Conservation (phyloP, 768 basidiomycete species). For the Calocera viscosa region DNA sequence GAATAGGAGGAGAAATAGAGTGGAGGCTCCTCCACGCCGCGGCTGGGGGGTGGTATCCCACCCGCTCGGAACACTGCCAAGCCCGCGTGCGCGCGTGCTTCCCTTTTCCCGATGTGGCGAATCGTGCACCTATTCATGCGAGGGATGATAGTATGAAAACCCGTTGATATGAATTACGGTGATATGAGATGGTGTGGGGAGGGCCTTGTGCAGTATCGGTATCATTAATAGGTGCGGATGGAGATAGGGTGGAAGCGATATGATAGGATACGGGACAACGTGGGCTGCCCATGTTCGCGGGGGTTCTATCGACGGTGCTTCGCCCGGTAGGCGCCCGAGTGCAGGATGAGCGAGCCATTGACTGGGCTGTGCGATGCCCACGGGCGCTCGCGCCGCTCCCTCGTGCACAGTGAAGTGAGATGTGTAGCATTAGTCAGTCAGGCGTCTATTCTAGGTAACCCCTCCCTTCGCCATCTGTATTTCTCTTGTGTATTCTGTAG, state of each 20-base stretch:
- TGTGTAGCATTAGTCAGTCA: background rate
- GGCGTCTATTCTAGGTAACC: background rate
- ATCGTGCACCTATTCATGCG: no score
- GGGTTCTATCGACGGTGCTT: background rate
- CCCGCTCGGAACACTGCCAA: no score
- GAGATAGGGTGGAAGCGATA: background rate
- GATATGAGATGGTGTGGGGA: no score
- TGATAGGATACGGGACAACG: background rate
- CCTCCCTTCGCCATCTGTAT: background rate
- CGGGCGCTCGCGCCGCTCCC: background rate
- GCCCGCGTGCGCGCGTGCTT: no score
- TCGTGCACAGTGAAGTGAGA: background rate
- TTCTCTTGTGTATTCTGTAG: background rate
- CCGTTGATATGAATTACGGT: no score
- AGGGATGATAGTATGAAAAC: no score
- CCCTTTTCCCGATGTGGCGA: no score
- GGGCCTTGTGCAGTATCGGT: no score
- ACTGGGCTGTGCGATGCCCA: background rate
- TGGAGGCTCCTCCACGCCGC: no score
- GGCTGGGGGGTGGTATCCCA: no score
- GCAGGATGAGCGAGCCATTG: background rate
- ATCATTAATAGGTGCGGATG: no score
- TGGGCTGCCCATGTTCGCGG: background rate
- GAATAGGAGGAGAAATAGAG: no score
- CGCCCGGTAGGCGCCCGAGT: background rate